Conservation (phyloP, 768 basidiomycete species). For the Cystobasidium tubakii region DNA sequence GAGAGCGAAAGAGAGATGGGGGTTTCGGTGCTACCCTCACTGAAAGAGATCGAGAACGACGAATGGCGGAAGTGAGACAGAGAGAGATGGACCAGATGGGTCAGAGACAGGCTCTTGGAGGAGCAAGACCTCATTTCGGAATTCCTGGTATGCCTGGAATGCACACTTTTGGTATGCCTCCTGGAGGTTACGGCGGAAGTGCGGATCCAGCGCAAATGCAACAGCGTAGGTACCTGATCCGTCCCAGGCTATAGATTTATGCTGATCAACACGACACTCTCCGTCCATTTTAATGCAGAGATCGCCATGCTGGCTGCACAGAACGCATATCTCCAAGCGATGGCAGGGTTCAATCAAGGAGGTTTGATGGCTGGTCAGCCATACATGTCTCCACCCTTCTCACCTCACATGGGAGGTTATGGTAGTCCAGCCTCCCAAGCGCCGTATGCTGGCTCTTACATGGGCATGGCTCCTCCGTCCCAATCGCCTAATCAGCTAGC, state of each 20-base stretch:
- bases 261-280: no score
- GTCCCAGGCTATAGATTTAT: no score
- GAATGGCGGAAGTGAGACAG: constrained; percentile 84
- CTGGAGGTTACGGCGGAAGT: constrained; percentile 45
- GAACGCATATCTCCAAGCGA: constrained; percentile 50
- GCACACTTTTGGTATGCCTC: constrained; percentile 31
- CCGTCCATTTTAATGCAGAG: constrained; percentile 16
- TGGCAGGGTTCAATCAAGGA: constrained; percentile 41
- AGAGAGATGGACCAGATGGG: constrained; percentile 65
- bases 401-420: background rate
- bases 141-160: constrained; percentile 37
- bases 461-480: constrained; percentile 23
- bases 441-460: constrained; percentile 29
- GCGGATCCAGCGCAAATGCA: constrained; percentile 41
- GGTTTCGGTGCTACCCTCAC: constrained; percentile 91
- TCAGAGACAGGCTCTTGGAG: constrained; percentile 38
- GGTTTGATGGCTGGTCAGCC: constrained; percentile 43
- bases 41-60: constrained; percentile 86
- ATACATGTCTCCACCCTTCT: constrained; percentile 12
- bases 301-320: constrained; percentile 52
- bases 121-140: background rate
- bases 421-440: background rate
- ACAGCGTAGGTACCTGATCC: constrained; percentile 36
- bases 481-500: background rate
- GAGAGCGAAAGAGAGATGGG: constrained; percentile 87